Evolutionary conservation across 305 asterid genomes (phyloP), one percentile per base, ranked within the genome.

Genomic region (Plantago lanceolata): DNA sequence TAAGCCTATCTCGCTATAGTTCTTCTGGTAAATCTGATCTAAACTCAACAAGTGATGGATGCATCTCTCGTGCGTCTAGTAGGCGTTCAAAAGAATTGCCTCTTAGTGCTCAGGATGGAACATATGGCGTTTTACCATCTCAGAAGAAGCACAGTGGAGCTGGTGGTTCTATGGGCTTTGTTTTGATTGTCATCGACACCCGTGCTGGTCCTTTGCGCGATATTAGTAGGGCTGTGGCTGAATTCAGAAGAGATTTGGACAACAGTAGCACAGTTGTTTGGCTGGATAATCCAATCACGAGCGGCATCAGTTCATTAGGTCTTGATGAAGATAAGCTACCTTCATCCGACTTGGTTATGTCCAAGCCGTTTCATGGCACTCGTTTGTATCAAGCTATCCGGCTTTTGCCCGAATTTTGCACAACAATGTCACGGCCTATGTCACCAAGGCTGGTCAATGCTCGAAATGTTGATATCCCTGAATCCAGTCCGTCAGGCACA

Each of bases 311-410:
- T 18, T 37, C 73, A 48, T 66, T 31, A 0, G 74, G 78, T n/a
- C 73, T 86, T 14, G 79, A 76, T 28, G 78, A 65, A 68, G 65
- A 64, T 15, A 73, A 61, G 67, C 65, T 81, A 3, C 78, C 84
- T 47, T 53, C 71, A 3, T 68, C 79, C 0, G 87, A 84, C 72
- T 26, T 81, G 29, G 57, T 79, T 33, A 57, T 81, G 31, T 67
- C 75, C 2, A 81, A 75, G 72, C 85, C 90, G 6, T 67, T 84
- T 13, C 87, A 84, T 50, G 87, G 90, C 12, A 81, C 87, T 0
- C 78, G 87, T 18, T 57, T 84, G 65, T 60, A 73, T 31, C 75
- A 67, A 44, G 35, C 68, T 5, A 70, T 84, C 7, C 43, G 52
- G 11, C 84, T 81, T 48, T 54, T 84, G 21, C 90, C 82, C 0